Base-by-base conservation (phyloP, 768 basidiomycete genomes). In the Solioccasus polychromus region DNA sequence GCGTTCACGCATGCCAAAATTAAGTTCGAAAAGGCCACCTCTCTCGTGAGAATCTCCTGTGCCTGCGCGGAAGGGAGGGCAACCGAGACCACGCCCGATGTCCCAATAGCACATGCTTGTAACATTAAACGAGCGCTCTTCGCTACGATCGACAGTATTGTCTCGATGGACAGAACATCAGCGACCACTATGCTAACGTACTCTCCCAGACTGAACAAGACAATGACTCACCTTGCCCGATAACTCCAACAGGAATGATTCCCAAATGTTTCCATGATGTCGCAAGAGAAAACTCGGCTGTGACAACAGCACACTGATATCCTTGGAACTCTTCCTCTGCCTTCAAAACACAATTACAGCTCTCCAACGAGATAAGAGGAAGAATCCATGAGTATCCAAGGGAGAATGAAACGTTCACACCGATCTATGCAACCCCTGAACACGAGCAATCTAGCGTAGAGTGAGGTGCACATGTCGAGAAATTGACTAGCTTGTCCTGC, bases 401-500 rank as follows among this genome's bases (percentile, higher is more conserved):
- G 4, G 66, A 58, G 20, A 68, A 89, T 72, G 24, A 74, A 71
- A 1, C 43, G 50, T 36, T 88, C 71, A 52, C 85, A 88, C 38
- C 76, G 70, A 53, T 87, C 76, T 18, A 90, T 73, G 36, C 71
- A 66, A 6, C 54, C 46, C 39, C 62, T 71, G 60, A 88, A 87
- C 2, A 75, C 39, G 0, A 70, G 50, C 7, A 70, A 73, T 1
- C 70, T 71, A 30, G 56, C 56, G 45, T 88, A 89, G 14, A 88
- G 71, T 0, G 63, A 59, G 24, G 63, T 47, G 0, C 82, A 85
- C 85, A 88, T 87, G 6, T 79, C 76, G 15, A 69, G 57, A 64
- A 83, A 82, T 50, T 87, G 84, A 25, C 76, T 69, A 28, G 85
- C 87, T 57, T 88, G 83, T 8, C 87, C 88, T 15, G 85, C 82